A percentile compares a stretch with the other conserved stretches of the same genome.
phyloP scores from a whole-genome alignment of 2,329 filamentous ascomycete species.

The Clarireedia hainanense region DNA sequence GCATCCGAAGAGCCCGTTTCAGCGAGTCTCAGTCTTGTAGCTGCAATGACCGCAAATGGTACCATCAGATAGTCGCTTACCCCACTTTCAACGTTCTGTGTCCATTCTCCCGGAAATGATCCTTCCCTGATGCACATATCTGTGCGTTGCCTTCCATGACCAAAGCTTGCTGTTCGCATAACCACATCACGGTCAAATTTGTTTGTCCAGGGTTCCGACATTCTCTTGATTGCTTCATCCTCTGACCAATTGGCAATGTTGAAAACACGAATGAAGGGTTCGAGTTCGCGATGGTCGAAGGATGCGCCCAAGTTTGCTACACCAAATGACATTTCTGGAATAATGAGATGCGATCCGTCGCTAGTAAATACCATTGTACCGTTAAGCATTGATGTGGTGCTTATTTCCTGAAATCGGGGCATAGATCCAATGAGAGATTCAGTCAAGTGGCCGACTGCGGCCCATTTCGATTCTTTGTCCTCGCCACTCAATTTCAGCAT shows the following conservation, averaged over 20 bases:
- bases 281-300: background rate
- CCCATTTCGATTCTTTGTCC: constrained; percentile 1
- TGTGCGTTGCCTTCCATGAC: constrained; percentile 1
- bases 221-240: background rate
- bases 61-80: background rate
- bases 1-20: background rate
- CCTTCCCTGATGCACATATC: constrained; percentile 4
- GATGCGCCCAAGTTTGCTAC: background rate
- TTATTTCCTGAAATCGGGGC: background rate
- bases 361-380: background rate
- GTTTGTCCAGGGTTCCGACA: background rate
- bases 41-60: background rate
- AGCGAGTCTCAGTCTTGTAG: background rate
- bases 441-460: background rate
- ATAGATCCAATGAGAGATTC: background rate
- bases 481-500: background rate
- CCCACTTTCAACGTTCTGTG: background rate
- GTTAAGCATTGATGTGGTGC: background rate
- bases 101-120: background rate
- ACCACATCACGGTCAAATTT: background rate
- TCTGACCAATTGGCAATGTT: background rate
- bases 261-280: constrained; percentile 8
- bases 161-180: constrained; percentile 9
- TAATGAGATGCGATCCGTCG: background rate
- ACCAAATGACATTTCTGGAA: background rate